These are phyloP conservation scores for Sporothrix brasiliensis DNA, from an alignment of 2,329 filamentous ascomycete genomes.

Conservation along the genomic window DNA sequence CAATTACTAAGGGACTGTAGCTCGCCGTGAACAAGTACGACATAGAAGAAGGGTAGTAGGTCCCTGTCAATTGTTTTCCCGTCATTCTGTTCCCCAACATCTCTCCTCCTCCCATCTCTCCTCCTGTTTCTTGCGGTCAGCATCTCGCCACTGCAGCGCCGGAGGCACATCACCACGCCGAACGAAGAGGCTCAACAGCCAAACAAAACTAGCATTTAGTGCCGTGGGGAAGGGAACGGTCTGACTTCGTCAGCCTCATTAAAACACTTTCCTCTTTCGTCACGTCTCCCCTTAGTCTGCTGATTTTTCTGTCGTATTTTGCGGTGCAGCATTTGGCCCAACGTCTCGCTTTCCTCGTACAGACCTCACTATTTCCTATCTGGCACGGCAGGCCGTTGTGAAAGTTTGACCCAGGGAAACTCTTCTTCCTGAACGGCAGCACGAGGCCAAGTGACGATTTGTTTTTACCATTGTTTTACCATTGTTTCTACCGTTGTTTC, in stretches of 20 bases:
- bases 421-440: not conserved
- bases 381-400: not conserved
- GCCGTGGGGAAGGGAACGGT: not conserved
- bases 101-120: too few relatives aligned
- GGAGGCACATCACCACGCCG: not conserved
- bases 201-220: conserved; percentile 16
- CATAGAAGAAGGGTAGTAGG: too few relatives aligned
- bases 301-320: conserved; percentile 10
- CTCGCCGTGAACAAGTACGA: too few relatives aligned
- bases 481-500: too few relatives aligned
- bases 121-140: not conserved
- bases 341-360: not conserved
- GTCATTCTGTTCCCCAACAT: too few relatives aligned
- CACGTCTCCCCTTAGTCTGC: not conserved
- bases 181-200: not conserved
- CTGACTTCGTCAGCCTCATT: conserved; percentile 8
- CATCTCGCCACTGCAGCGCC: not conserved
- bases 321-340: not conserved
- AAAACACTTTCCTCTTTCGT: conserved; percentile 19
- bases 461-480: too few relatives aligned
- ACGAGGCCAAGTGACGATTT: not conserved
- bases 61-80: too few relatives aligned
- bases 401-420: not conserved
- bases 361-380: not conserved
- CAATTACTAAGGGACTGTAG: too few relatives aligned